These are phyloP conservation scores for Porphyrellus cyaneotinctus DNA, from an alignment of 768 basidiomycete species.

Conservation along the genomic window DNA sequence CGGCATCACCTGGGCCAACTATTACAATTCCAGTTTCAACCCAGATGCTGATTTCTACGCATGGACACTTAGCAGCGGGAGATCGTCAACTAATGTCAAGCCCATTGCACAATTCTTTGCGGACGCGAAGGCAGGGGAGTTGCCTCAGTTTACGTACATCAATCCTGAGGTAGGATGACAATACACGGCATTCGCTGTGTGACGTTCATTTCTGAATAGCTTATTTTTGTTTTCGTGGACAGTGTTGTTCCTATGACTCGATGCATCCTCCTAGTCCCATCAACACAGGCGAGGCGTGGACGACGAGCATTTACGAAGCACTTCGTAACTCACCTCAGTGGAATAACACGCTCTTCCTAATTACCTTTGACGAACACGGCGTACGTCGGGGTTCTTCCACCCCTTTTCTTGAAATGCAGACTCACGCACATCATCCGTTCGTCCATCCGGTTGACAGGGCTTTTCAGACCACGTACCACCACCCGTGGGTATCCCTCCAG, in stretches of 20 bases:
- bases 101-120: constrained; percentile 16
- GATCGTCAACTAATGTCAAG: constrained; percentile 13
- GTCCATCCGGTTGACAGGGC: constrained; percentile 8
- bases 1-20: constrained; percentile 23
- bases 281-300: constrained; percentile 25
- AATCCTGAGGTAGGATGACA: constrained; percentile 23
- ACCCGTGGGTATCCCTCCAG: constrained; percentile 19
- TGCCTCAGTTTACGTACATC: constrained; percentile 27
- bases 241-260: constrained; percentile 25
- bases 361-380: constrained; percentile 28
- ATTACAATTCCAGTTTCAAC: constrained; percentile 28
- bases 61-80: constrained; percentile 19
- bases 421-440: neutral
- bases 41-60: constrained; percentile 21
- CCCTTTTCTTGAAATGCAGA: neutral
- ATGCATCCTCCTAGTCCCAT: constrained; percentile 27
- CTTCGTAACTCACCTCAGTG: constrained; percentile 25
- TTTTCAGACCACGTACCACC: constrained; percentile 25
- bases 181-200: neutral
- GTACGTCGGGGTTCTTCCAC: constrained; percentile 5
- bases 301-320: constrained; percentile 22
- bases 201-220: neutral
- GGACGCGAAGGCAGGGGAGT: constrained; percentile 20
- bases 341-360: constrained; percentile 16
- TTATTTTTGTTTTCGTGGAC: neutral